Conservation (phyloP, 768 basidiomycete species). For the Leccinum rimulosum region DNA sequence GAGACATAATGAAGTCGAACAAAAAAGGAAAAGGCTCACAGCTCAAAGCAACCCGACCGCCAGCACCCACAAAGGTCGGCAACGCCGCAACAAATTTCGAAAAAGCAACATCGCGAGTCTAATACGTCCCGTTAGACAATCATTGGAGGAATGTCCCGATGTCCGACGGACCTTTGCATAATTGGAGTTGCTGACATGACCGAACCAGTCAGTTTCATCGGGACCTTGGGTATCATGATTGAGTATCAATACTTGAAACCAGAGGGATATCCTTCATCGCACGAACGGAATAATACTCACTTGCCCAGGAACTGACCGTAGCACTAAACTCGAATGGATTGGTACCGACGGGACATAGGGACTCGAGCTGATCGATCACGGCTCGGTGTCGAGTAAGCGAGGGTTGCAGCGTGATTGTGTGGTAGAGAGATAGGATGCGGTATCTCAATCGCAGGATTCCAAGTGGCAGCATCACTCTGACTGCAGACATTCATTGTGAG, state of each 20-base stretch:
- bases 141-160: background rate
- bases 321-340: conserved; percentile 15
- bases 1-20: background rate
- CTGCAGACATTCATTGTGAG: conserved; percentile 1
- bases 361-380: conserved; percentile 12
- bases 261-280: background rate
- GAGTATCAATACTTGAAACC: conserved; percentile 1
- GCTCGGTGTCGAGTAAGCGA: conserved; percentile 7
- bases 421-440: conserved; percentile 2
- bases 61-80: conserved; percentile 12
- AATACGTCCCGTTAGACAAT: background rate
- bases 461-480: conserved; percentile 10
- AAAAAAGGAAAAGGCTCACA: background rate
- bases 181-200: conserved; percentile 15
- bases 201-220: conserved; percentile 19
- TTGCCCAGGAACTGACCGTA: conserved; percentile 11
- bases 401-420: conserved; percentile 8
- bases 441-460: conserved; percentile 14
- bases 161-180: conserved; percentile 11
- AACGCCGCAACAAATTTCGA: conserved; percentile 9
- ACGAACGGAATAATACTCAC: conserved; percentile 5
- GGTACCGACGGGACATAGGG: conserved; percentile 13
- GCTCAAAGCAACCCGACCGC: conserved; percentile 8
- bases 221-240: conserved; percentile 7
- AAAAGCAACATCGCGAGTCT: conserved; percentile 18